Conservation (phyloP, 768 basidiomycete species). For the Serendipita vermifera region DNA sequence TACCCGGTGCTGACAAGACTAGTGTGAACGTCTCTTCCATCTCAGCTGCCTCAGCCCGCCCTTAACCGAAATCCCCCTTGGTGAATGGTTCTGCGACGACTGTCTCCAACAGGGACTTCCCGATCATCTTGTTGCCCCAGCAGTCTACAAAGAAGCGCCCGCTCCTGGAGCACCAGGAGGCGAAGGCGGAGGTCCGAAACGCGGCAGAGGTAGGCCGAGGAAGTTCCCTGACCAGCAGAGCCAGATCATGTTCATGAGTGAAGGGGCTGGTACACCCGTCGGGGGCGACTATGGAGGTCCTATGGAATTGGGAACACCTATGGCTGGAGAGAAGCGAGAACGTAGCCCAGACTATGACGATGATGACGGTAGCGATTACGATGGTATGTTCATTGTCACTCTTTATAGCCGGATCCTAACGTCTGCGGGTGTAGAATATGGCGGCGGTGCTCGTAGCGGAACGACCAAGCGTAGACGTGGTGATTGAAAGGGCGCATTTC, state of each 20-base stretch:
- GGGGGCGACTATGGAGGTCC: not conserved
- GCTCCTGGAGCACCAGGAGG: not conserved
- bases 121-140: not conserved
- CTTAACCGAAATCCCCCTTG: slow-evolving; percentile 61
- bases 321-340: slow-evolving; percentile 12
- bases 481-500: too few species aligned
- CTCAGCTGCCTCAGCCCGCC: slow-evolving; percentile 70
- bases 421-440: too few species aligned
- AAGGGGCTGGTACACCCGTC: slow-evolving; percentile 2
- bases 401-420: too few species aligned
- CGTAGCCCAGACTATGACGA: slow-evolving; percentile 6
- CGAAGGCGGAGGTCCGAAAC: not conserved
- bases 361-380: slow-evolving; percentile 6
- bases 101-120: slow-evolving; percentile 31
- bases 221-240: slow-evolving; percentile 8
- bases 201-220: slow-evolving; percentile 1
- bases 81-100: slow-evolving; percentile 83
- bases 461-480: not conserved
- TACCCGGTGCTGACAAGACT: slow-evolving; percentile 5
- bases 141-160: not conserved
- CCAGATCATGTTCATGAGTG: slow-evolving; percentile 8
- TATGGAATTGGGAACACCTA: not conserved
- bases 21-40: slow-evolving; percentile 90
- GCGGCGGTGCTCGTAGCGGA: not conserved
- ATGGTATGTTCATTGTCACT: not conserved